Evolutionary conservation across 2,329 filamentous ascomycete genomes (phyloP).

Genomic region (Tolypocladium inflatum): DNA sequence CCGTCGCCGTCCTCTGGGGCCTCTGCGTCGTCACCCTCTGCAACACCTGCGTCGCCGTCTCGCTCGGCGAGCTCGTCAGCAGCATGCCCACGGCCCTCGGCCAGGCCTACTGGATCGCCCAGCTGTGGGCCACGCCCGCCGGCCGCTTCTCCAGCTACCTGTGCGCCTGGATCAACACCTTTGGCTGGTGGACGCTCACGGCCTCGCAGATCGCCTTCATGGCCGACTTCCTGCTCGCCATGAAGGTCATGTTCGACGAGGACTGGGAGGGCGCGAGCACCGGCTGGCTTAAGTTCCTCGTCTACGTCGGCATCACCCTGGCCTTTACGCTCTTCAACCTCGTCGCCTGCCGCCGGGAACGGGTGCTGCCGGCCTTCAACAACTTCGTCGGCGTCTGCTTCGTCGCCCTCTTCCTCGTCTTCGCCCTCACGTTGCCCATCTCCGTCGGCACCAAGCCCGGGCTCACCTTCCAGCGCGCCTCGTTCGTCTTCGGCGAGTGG

Average conservation of each 20-base stretch:
- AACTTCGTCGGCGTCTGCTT: constrained; percentile 46
- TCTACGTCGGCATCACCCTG: constrained; percentile 41
- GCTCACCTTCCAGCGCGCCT: constrained; percentile 35
- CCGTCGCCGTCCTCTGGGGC: constrained; percentile 46
- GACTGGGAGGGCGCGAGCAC: constrained; percentile 32
- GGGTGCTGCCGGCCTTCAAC: constrained; percentile 38
- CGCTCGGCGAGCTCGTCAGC: constrained; percentile 45
- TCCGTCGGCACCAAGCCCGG: constrained; percentile 34
- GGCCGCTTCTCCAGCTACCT: constrained; percentile 45
- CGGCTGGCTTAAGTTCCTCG: constrained; percentile 46
- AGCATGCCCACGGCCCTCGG: constrained; percentile 51
- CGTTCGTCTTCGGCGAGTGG: constrained; percentile 43
- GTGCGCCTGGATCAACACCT: constrained; percentile 51
- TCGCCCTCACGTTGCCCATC: constrained; percentile 41
- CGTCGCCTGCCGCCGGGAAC: constrained; percentile 35
- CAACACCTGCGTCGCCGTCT: constrained; percentile 43
- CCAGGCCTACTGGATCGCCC: constrained; percentile 45
- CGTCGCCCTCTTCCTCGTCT: constrained; percentile 39
- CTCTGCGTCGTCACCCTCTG: constrained; percentile 41
- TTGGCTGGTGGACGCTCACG: constrained; percentile 48
- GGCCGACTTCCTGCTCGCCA: constrained; percentile 46
- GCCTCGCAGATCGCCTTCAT: constrained; percentile 49
- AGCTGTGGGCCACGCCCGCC: constrained; percentile 22
- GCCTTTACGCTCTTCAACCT: constrained; percentile 40
- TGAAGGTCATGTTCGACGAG: constrained; percentile 42